Conservation (phyloP, 306 rosid species). For the Trifolium fragiferum region DNA sequence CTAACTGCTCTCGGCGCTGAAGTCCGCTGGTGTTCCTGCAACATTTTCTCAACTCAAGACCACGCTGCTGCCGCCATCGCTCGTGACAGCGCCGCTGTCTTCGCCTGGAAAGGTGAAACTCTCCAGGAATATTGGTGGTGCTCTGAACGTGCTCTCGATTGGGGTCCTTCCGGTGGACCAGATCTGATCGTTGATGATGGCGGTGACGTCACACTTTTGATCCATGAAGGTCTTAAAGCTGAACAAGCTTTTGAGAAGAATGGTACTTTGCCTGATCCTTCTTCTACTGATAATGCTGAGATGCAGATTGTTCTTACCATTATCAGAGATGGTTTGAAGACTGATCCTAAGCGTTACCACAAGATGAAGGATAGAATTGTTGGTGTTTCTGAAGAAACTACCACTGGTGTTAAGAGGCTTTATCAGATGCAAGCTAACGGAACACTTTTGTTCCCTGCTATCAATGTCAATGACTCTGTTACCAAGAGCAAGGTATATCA, state of each 20-base stretch:
- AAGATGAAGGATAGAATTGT: constrained; percentile 89
- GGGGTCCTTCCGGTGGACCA: constrained; percentile 93
- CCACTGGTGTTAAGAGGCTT: constrained; percentile 98
- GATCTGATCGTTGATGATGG: constrained; percentile 97
- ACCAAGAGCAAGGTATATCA: constrained; percentile 91
- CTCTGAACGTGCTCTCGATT: constrained; percentile 86
- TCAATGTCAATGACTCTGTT: constrained; percentile 93
- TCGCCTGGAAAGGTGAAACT: constrained; percentile 98
- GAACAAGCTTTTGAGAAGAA: constrained; percentile 66
- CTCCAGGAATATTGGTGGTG: constrained; percentile 99
- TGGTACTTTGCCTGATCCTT: constrained; percentile 70
- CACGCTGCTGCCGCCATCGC: constrained; percentile 97
- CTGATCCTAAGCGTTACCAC: constrained; percentile 84
- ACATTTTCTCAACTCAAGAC: constrained; percentile 97
- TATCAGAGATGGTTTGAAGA: constrained; percentile 76
- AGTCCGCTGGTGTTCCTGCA: constrained; percentile 97
- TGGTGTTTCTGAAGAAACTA: constrained; percentile 95
- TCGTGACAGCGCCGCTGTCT: constrained; percentile 84
- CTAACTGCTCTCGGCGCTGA: constrained; percentile 96
- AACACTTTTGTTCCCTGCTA: constrained; percentile 83
- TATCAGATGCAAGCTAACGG: constrained; percentile 92
- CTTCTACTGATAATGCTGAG: constrained; percentile 80
- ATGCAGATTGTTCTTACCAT: constrained; percentile 78
- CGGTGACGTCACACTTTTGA: constrained; percentile 76
- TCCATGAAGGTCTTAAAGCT: constrained; percentile 96